These are phyloP conservation scores for Coniochaeta sp. DNA, from an alignment of 2,329 filamentous ascomycete species.

Conservation along the genomic window DNA sequence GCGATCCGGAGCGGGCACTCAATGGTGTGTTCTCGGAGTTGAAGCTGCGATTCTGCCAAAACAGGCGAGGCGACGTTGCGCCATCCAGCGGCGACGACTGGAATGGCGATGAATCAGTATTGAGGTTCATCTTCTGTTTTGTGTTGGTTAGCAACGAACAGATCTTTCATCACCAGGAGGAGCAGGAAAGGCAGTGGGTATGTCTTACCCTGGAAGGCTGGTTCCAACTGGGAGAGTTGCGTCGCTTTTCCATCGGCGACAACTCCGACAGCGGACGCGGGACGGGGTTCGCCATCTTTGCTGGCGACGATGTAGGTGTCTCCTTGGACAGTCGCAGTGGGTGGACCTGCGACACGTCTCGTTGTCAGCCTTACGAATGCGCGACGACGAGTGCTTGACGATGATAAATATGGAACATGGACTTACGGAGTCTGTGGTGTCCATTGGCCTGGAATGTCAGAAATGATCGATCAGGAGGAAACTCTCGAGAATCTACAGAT, in stretches of 20 bases:
- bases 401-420: not conserved
- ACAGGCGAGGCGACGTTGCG: slow-evolving; percentile 70
- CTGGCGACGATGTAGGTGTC: slow-evolving; percentile 50
- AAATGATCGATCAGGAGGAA: not conserved
- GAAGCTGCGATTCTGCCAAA: slow-evolving; percentile 81
- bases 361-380: not conserved
- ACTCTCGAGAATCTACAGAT: not conserved
- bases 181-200: slow-evolving; percentile 12
- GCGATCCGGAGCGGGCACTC: slow-evolving; percentile 50
- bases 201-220: slow-evolving; percentile 61
- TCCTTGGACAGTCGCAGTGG: slow-evolving; percentile 74
- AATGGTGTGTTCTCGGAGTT: slow-evolving; percentile 64
- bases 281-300: slow-evolving; percentile 53
- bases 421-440: not conserved
- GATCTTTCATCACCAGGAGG: slow-evolving; percentile 13
- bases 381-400: not conserved
- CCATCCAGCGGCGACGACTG: slow-evolving; percentile 71
- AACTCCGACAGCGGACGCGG: slow-evolving; percentile 83
- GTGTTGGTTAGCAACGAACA: slow-evolving; percentile 4
- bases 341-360: slow-evolving; percentile 48
- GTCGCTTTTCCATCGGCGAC: slow-evolving; percentile 73
- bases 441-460: not conserved
- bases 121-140: slow-evolving; percentile 57
- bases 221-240: slow-evolving; percentile 90
- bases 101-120: slow-evolving; percentile 73